Evolutionary conservation across 2,329 filamentous ascomycete species (phyloP), one percentile per base, ranked within the genome.

Genomic region (Penicillium hesseltinei): DNA sequence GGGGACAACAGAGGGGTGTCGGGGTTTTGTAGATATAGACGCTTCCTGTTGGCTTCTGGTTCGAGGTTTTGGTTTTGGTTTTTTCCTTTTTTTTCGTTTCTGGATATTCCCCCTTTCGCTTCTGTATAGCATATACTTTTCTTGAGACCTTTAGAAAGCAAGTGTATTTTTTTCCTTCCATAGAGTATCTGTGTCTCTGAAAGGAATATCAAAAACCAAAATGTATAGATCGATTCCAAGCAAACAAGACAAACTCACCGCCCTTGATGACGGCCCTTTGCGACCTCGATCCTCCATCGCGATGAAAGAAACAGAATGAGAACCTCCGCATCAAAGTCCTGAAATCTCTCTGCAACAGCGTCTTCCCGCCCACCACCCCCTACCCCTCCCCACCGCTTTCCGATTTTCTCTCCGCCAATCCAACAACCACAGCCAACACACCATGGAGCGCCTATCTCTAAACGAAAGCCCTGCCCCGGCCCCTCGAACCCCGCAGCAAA

Each of bases 371-470:
- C 51, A 11, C 42, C 11, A 43, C 54, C 21, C 25, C 50, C 38
- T 25, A 43, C 27, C 42, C 44, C 33, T 45, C 44, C 43, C 53
- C 23, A 40, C 52, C 44, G 25, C 49, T 50, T 53, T 58, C 53
- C 43, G 47, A 51, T 40, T 56, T 62, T 57, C 50, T 36, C 51
- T 53, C 40, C 51, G 54, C 59, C 53, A 56, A 40, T 44, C 39
- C 13, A 36, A 35, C 51, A 50, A 48, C 48, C 49, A 36, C 49
- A 51, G 23, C n/a, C 27, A 54, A 35, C 39, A 54, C 56, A 61
- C 31, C 43, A 76, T 76, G 74, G 74, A 76, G 61, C 68, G 73
- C 49, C 65, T 71, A 60, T 69, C 73, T 42, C 59, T 73, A 31
- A 72, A 75, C 53, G 73, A 75, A 29, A 63, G 58, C 46, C 63